Evolutionary conservation across 768 basidiomycete genomes (phyloP), one percentile per base, ranked within the genome.

Genomic region (Leccinellum luteum): DNA sequence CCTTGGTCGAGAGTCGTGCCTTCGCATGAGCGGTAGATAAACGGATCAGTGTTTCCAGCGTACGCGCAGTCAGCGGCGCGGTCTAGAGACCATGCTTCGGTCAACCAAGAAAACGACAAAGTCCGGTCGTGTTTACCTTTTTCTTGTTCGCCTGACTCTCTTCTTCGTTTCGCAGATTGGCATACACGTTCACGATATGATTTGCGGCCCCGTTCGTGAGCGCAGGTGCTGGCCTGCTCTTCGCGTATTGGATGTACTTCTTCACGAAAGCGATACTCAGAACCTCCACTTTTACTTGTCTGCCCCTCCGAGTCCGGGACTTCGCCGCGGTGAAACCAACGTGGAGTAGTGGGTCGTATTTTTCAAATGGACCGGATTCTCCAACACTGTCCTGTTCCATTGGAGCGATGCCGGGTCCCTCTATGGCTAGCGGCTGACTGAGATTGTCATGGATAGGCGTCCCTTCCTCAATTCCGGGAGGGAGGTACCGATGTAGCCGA

Each of bases 1-100:
- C 92, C 62, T 90, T 90, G 45, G 83, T 58, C 8, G 94, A 95
- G 9, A 99, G 80, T 19, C 96, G 87, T 15, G 94, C 86, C 74
- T 99, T 99, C 47, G 97, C 97, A 74, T 99, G 97, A 1, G 97
- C 97, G 17, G 96, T 99, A 5, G 97, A 86, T 9, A 99, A 83
- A 79, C 97, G 97, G 73, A 99, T 99, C 49, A 99, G 82, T 0
- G 97, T 99, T 74, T 99, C 97, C 58, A 99, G 85, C 3, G 97
- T 97, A 82, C 97, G 95, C 19, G 97, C 96, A 3, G 97, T 99
- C 64, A 99, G 77, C 10, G 97, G 97, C 5, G 96, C 91, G 4
- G 97, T 99, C 96, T 98, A 64, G 52, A 53, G 15, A 34, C 56
- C 54, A 60, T 45, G 57, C 52, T 63, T 66, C 43, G 54, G 48